Percentiles rank a stretch among this genome's conserved stretches.
Evolutionary conservation across 192 early-diverging fungal genomes (phyloP).

Genomic region (Irineochytrium annulatum): DNA sequence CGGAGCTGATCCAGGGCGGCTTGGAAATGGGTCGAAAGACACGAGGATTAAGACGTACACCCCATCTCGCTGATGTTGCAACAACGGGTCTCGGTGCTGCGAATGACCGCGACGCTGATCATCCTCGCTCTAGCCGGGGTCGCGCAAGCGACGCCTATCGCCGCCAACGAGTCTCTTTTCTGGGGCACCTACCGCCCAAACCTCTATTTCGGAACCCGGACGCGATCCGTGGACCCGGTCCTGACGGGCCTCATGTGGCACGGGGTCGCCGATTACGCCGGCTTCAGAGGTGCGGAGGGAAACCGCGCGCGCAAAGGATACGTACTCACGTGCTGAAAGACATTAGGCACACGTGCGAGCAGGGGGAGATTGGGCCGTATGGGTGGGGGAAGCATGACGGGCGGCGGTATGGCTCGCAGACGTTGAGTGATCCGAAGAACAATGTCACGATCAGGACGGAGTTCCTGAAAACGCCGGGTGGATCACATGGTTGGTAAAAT

Average conservation of each 20-base stretch:
- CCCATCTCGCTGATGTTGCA: no score
- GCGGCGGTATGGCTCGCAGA: constrained; percentile 72
- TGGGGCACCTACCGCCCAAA: constrained; percentile 93
- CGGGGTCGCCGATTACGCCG: constrained; percentile 45
- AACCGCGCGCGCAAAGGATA: background rate
- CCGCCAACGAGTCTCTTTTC: constrained; percentile 51
- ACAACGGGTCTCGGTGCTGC: no score
- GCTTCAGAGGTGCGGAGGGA: constrained; percentile 52
- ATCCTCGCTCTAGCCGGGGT: no score
- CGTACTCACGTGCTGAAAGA: constrained; percentile 29
- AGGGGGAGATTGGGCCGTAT: constrained; percentile 71
- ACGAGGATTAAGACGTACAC: no score
- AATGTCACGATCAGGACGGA: constrained; percentile 68
- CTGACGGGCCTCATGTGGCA: constrained; percentile 94
- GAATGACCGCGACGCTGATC: no score
- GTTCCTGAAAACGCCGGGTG: constrained; percentile 67
- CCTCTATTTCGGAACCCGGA: constrained; percentile 87
- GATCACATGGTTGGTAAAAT: constrained; percentile 50
- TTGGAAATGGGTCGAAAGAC: no score
- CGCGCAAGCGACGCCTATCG: background rate
- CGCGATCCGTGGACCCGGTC: constrained; percentile 70
- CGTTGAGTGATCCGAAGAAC: constrained; percentile 59
- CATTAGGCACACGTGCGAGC: constrained; percentile 89
- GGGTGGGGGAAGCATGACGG: constrained; percentile 87
- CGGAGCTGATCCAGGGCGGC: no score